These are phyloP conservation scores for Mycena leptocephala DNA, from an alignment of 768 basidiomycete genomes.

Conservation along the genomic window DNA sequence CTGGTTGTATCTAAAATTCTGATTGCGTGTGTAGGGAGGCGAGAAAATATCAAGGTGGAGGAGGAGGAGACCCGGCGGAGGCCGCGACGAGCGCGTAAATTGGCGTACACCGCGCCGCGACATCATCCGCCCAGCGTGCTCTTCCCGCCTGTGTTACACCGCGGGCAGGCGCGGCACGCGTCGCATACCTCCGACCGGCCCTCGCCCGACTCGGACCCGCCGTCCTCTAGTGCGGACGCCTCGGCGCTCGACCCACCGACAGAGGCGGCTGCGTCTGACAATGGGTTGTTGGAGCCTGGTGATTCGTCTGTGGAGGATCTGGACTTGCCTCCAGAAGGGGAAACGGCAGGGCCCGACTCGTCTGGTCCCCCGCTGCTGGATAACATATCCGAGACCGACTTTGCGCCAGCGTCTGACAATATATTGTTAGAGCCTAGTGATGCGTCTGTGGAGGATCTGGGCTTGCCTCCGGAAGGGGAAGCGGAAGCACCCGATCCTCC, in stretches of 20 bases:
- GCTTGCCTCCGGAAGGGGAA: constrained; percentile 1
- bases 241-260: constrained; percentile 14
- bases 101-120: constrained; percentile 1
- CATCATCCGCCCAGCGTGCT: too few relatives aligned
- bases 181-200: constrained; percentile 30
- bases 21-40: not conserved
- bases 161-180: constrained; percentile 30
- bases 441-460: constrained; percentile 8
- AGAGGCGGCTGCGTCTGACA: constrained; percentile 10
- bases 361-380: constrained; percentile 22
- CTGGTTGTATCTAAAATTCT: not conserved
- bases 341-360: constrained; percentile 2
- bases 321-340: constrained; percentile 9
- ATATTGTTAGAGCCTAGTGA: not conserved
- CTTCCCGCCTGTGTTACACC: constrained; percentile 6
- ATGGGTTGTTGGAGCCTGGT: not conserved
- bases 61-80: constrained; percentile 9
- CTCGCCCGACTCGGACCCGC: constrained; percentile 23
- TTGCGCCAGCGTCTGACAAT: not conserved
- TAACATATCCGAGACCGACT: constrained; percentile 34
- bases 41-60: not conserved
- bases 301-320: constrained; percentile 12
- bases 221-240: constrained; percentile 10
- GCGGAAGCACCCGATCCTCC: too few relatives aligned
- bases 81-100: constrained; percentile 15